Evolutionary conservation across 306 rosid genomes (phyloP).

Genomic region (Aeschynomene evenia): DNA sequence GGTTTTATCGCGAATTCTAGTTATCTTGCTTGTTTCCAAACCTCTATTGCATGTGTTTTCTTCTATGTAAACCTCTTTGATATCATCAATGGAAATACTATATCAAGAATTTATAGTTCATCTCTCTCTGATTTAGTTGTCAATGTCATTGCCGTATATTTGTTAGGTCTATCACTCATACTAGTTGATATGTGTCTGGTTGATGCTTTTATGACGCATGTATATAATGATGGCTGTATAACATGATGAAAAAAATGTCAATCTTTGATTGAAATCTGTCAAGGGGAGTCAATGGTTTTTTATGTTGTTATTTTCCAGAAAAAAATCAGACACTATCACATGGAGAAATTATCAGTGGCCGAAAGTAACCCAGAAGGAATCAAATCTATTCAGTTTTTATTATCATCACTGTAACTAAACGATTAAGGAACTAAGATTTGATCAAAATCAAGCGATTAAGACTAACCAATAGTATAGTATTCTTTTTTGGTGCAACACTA

Average conservation of each 20-base stretch:
- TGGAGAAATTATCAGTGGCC: background rate
- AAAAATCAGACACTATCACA: background rate
- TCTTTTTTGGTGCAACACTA: no score
- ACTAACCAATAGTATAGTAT: no score
- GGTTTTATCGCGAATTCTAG: constrained; percentile 5
- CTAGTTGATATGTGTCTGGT: background rate
- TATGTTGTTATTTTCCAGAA: no score
- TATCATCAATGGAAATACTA: background rate
- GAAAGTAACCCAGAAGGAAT: background rate
- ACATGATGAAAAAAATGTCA: no score
- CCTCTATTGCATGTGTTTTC: background rate
- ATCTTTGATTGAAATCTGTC: background rate
- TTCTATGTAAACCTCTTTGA: constrained; percentile 4
- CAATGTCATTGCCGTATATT: background rate
- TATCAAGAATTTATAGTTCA: background rate
- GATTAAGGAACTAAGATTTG: no score
- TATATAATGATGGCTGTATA: no score
- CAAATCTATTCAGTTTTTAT: no score
- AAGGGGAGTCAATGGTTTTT: background rate
- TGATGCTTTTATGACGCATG: background rate
- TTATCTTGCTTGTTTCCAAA: background rate
- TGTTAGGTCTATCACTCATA: background rate
- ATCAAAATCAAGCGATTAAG: no score
- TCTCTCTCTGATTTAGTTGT: background rate
- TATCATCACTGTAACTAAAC: no score